Base-by-base conservation (phyloP, 2,329 filamentous ascomycete species). In the Paraphaeosphaeria minitans region DNA sequence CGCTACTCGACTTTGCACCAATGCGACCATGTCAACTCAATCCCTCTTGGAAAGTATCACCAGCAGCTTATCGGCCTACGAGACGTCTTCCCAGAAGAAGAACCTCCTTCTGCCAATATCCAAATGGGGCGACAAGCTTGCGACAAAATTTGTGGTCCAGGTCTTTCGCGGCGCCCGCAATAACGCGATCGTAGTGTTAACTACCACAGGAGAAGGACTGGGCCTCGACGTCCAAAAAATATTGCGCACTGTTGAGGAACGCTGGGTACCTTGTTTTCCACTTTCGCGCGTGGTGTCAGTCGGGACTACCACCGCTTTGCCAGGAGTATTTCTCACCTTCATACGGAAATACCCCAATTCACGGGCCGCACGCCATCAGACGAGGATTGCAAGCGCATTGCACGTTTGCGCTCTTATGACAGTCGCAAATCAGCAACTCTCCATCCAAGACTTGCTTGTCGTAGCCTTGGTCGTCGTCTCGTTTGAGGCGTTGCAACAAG, bases 381-480 rank as follows among this genome's bases (percentile, higher is more conserved):
- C 57, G 31, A 58, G 43, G 27, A 59, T 70, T 37, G 59, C 63
- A 53, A 65, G 63, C 48, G 62, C 60, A 45, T 55, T 73, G 48
- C 67, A 69, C 24, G 55, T 68, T 16, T 57, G 70, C 29, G 65
- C 66, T 13, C 59, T 72, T 39, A 61, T 62, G 27, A 68, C 65
- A 51, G 62, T 70, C 56, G 66, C 62, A 33, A 62, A 65, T 49
- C 66, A 69, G 45, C 55, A 46, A 42, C 27, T 65, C 37, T 63
- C 62, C 14, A 55, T 63, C 31, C 58, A 63, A 48, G 66, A 73
- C 58, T 56, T 70, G 53, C 43, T 73, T 29, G 63, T 69, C 22
- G 60, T 65, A 42, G 62, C 66, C 39, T 63, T 73, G 59, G 69
- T 74, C 63, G 73, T 75, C 70, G 67, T 68, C 45, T 67, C 64